Conservation (phyloP, 192 early-diverging fungal species). For the Coemansia guatemalensis region DNA sequence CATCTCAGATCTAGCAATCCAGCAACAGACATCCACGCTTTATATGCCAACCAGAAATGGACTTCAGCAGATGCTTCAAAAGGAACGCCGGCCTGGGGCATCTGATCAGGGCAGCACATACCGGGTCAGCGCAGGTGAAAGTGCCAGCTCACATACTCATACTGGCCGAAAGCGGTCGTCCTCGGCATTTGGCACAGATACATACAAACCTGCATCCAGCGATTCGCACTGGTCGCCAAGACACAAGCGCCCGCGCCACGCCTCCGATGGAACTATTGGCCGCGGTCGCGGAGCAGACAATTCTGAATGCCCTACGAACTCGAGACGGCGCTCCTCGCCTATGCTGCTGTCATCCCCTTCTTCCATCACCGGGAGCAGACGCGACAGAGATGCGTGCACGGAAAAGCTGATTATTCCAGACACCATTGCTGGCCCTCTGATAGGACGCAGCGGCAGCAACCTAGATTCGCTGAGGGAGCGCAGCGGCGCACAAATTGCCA, state of each 20-base stretch:
- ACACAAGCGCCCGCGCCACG: slow-evolving; percentile 25
- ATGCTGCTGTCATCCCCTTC: background rate
- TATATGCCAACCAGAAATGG: slow-evolving; percentile 36
- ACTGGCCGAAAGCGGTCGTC: slow-evolving; percentile 27
- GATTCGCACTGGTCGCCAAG: background rate
- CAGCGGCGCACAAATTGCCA: slow-evolving; percentile 36
- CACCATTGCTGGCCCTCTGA: slow-evolving; percentile 37
- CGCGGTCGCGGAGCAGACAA: background rate
- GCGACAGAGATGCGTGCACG: background rate
- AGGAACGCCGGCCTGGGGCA: slow-evolving; percentile 12
- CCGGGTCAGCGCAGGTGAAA: background rate
- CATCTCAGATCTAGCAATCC: slow-evolving; percentile 3
- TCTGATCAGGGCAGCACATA: slow-evolving; percentile 6
- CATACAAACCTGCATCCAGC: slow-evolving; percentile 5
- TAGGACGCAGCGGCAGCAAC: slow-evolving; percentile 42
- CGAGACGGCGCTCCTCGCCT: background rate
- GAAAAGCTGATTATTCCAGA: slow-evolving; percentile 46
- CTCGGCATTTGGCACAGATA: slow-evolving; percentile 15
- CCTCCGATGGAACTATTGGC: slow-evolving; percentile 22
- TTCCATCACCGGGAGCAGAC: background rate
- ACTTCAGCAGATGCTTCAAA: slow-evolving; percentile 24
- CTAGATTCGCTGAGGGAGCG: slow-evolving; percentile 17
- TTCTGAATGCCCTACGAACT: background rate
- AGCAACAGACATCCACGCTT: slow-evolving; percentile 21
- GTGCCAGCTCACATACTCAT: background rate